Evolutionary conservation across 306 rosid genomes (phyloP).

Genomic region (Cicer cuneatum): DNA sequence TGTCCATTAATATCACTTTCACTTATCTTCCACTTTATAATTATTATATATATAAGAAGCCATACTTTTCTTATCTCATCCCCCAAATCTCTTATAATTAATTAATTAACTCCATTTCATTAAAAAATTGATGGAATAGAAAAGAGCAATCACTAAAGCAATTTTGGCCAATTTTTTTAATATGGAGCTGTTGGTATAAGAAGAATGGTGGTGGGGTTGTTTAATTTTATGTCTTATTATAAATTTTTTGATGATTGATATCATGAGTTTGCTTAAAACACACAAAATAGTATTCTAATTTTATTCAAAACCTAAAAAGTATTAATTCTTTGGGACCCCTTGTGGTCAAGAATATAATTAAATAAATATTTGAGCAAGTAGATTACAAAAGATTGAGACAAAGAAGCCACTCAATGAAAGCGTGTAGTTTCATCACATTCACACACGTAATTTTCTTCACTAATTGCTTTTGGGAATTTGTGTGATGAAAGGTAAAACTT

Average conservation of each 20-base stretch:
- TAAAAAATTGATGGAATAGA: slow-evolving; percentile 5
- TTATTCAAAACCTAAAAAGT: slow-evolving; percentile 9
- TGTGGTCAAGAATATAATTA: slow-evolving; percentile 33
- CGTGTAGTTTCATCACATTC: slow-evolving; percentile 42
- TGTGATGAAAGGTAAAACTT: slow-evolving; percentile 36
- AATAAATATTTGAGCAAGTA: slow-evolving; percentile 9
- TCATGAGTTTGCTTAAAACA: slow-evolving; percentile 28
- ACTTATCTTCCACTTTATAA: slow-evolving; percentile 51
- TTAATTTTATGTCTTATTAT: slow-evolving; percentile 5
- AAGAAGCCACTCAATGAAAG: slow-evolving; percentile 3
- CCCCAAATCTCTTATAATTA: slow-evolving; percentile 49
- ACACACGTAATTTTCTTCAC: slow-evolving; percentile 46
- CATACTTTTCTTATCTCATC: slow-evolving; percentile 53
- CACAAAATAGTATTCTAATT: background rate
- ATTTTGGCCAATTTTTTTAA: background rate
- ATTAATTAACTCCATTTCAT: slow-evolving; percentile 14
- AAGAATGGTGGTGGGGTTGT: slow-evolving; percentile 24
- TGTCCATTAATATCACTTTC: slow-evolving; percentile 45
- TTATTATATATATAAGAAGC: slow-evolving; percentile 2
- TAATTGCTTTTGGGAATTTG: slow-evolving; percentile 38
- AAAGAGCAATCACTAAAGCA: slow-evolving; percentile 21
- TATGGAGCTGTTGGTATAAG: slow-evolving; percentile 34
- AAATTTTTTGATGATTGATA: slow-evolving; percentile 8
- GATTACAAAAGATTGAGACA: slow-evolving; percentile 34
- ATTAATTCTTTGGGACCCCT: slow-evolving; percentile 17